These are phyloP conservation scores for Ampelocalamus luodianensis DNA, from an alignment of 176 grass and related monocot species.

Conservation along the genomic window DNA sequence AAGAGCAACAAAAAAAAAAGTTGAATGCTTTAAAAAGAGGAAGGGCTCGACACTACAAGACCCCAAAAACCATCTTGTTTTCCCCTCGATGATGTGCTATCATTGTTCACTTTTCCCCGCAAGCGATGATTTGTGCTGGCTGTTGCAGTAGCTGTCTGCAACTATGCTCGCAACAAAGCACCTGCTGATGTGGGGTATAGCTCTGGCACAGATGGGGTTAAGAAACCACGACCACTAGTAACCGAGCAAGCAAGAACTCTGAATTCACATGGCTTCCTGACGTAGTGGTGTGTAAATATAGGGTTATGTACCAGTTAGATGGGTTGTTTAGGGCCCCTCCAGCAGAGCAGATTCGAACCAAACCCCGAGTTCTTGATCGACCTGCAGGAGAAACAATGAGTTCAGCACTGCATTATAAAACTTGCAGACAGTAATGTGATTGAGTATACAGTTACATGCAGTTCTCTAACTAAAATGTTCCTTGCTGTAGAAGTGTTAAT, in stretches of 20 bases:
- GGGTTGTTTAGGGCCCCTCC: constrained; percentile 68
- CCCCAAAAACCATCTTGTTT: neutral
- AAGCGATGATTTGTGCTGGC: constrained; percentile 6
- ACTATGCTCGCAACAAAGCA: constrained; percentile 15
- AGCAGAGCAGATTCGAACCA: constrained; percentile 68
- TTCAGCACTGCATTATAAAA: neutral
- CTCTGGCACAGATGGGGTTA: constrained; percentile 4
- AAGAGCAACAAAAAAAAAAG: neutral
- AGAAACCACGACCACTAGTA: constrained; percentile 7
- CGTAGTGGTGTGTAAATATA: constrained; percentile 16
- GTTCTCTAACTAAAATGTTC: constrained; percentile 19
- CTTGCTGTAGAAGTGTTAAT: neutral
- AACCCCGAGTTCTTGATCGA: constrained; percentile 65
- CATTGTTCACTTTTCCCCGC: neutral
- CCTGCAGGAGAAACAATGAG: constrained; percentile 45
- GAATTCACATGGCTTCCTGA: constrained; percentile 1
- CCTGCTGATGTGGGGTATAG: constrained; percentile 3
- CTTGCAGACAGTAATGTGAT: neutral
- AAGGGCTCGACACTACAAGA: neutral
- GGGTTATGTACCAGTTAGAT: constrained; percentile 56
- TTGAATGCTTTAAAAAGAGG: neutral
- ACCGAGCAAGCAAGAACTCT: constrained; percentile 4
- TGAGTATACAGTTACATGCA: neutral
- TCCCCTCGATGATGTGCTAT: neutral
- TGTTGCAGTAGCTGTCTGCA: constrained; percentile 21